A percentile compares a stretch with the other conserved stretches of the same genome.
Conservation (phyloP, 2,329 filamentous ascomycete species). For the Trichoderma aggressivum region DNA sequence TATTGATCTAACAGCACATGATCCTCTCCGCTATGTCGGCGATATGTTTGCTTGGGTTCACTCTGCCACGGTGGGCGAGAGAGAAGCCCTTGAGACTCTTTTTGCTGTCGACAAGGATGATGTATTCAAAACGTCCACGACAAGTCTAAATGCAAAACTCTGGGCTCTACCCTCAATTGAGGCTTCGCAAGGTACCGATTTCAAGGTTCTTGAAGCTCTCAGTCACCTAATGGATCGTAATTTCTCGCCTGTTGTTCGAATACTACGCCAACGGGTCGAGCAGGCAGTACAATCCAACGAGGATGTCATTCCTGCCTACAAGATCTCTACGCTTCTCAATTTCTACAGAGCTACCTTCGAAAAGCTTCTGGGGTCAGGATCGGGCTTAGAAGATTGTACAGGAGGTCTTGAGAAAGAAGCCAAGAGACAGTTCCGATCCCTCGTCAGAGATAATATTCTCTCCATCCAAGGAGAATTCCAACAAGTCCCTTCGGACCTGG, state of each 20-base stretch:
- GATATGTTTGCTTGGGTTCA: conserved; percentile 99
- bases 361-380: conserved; percentile 69
- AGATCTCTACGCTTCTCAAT: conserved; percentile 79
- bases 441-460: conserved; percentile 77
- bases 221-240: conserved; percentile 85
- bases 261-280: conserved; percentile 86
- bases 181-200: conserved; percentile 53
- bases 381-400: conserved; percentile 67
- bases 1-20: conserved; percentile 90
- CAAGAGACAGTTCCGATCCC: conserved; percentile 74
- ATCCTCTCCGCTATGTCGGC: conserved; percentile 84
- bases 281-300: conserved; percentile 92
- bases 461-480: conserved; percentile 70
- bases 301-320: conserved; percentile 83
- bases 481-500: conserved; percentile 67
- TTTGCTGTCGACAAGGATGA: conserved; percentile 91
- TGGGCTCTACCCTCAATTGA: conserved; percentile 69
- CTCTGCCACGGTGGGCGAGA: conserved; percentile 88
- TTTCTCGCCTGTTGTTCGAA: conserved; percentile 72
- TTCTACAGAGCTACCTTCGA: conserved; percentile 88
- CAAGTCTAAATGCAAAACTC: conserved; percentile 75
- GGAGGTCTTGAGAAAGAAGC: conserved; percentile 69
- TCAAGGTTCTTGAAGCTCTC: conserved; percentile 78
- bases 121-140: conserved; percentile 71
- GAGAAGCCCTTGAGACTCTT: conserved; percentile 84